Evolutionary conservation across 768 basidiomycete species (phyloP).

Genomic region (Kwoniella sp.): DNA sequence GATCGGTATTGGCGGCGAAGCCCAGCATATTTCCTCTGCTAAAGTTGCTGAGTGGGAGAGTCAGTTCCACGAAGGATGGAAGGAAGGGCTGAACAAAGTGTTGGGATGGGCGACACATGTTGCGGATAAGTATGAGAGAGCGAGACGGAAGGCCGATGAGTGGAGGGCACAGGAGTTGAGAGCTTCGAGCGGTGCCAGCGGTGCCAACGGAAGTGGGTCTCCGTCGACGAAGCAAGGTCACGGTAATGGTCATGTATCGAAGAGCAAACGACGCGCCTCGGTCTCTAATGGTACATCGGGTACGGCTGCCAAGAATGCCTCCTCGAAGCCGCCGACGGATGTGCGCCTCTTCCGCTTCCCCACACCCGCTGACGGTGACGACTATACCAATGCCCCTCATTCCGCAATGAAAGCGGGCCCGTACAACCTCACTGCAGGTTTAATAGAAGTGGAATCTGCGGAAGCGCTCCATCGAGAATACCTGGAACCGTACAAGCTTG

Average conservation of each 20-base stretch:
- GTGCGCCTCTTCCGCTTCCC: constrained; percentile 53
- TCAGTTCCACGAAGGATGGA: constrained; percentile 53
- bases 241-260: constrained; percentile 25
- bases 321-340: constrained; percentile 41
- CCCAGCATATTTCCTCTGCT: constrained; percentile 25
- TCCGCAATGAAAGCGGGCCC: constrained; percentile 14
- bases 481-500: constrained; percentile 39
- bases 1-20: constrained; percentile 54
- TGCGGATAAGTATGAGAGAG: constrained; percentile 53
- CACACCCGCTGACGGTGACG: constrained; percentile 26
- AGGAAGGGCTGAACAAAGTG: constrained; percentile 48
- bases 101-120: constrained; percentile 52
- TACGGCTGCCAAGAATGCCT: constrained; percentile 9
- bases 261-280: constrained; percentile 26
- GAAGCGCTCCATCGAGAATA: constrained; percentile 32
- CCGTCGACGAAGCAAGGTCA: constrained; percentile 10
- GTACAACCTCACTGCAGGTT: constrained; percentile 28
- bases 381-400: constrained; percentile 2
- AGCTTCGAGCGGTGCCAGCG: not conserved
- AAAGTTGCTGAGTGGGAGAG: constrained; percentile 48
- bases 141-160: constrained; percentile 47
- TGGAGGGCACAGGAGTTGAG: constrained; percentile 36
- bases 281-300: constrained; percentile 5
- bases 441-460: constrained; percentile 41
- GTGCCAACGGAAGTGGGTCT: not conserved